Evolutionary conservation across 148 eudicot genomes (phyloP).

Genomic region (Vaccinium corymbosum): DNA sequence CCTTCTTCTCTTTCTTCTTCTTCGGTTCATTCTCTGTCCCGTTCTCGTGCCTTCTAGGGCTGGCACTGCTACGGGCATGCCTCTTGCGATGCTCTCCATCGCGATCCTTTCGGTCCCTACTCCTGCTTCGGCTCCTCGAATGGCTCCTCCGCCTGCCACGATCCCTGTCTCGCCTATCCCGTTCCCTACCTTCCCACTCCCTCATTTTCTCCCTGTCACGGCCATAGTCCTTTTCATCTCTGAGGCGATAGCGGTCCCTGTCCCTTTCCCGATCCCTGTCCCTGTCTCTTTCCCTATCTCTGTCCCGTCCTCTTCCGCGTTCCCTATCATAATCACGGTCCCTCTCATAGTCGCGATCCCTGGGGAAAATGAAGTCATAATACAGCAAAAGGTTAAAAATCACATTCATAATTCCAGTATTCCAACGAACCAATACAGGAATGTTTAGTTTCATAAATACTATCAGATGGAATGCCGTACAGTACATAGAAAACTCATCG

Average conservation of each 20-base stretch:
- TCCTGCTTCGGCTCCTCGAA: constrained; percentile 90
- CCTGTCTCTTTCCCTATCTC: constrained; percentile 40
- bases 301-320: constrained; percentile 42
- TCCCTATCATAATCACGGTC: constrained; percentile 52
- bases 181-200: constrained; percentile 59
- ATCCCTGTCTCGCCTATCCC: constrained; percentile 76
- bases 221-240: constrained; percentile 66
- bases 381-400: constrained; percentile 1
- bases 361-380: constrained; percentile 20
- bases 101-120: constrained; percentile 67
- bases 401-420: background rate
- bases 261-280: constrained; percentile 44
- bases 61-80: constrained; percentile 50
- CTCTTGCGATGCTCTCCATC: constrained; percentile 60
- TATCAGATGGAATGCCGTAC: background rate
- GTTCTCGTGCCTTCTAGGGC: constrained; percentile 65
- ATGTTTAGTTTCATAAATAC: background rate
- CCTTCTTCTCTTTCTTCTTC: constrained; percentile 62
- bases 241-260: constrained; percentile 51
- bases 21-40: constrained; percentile 45
- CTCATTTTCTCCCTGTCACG: constrained; percentile 63
- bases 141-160: constrained; percentile 74
- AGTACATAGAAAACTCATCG: background rate
- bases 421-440: background rate
- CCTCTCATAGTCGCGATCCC: constrained; percentile 61